Percentiles rank a stretch among this genome's conserved stretches.
Evolutionary conservation across 768 basidiomycete species (phyloP).

Genomic region (Glaciozyma martinii): DNA sequence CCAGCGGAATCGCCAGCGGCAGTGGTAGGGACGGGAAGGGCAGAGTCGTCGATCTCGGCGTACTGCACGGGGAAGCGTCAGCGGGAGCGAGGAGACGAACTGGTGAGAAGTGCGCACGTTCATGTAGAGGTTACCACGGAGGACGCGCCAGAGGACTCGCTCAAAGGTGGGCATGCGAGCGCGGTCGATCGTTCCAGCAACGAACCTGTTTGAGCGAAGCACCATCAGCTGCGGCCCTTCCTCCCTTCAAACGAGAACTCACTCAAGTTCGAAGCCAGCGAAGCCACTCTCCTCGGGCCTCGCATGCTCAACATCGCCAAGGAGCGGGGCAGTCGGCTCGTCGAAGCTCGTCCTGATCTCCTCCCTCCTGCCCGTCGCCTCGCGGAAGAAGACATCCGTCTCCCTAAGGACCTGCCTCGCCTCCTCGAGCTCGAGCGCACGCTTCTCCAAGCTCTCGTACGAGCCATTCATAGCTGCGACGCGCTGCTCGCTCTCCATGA

Average conservation of each 20-base stretch:
- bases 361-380: constrained; percentile 41
- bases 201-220: constrained; percentile 53
- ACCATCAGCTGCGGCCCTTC: background rate
- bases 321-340: constrained; percentile 77
- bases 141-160: constrained; percentile 93
- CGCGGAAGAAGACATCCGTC: constrained; percentile 92
- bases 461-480: constrained; percentile 83
- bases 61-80: constrained; percentile 40
- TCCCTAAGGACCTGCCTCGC: constrained; percentile 89
- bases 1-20: constrained; percentile 47
- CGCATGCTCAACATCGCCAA: constrained; percentile 74
- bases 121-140: constrained; percentile 98
- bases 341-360: constrained; percentile 85
- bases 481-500: constrained; percentile 76
- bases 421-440: constrained; percentile 77
- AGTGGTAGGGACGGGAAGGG: constrained; percentile 64
- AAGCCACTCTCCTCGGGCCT: constrained; percentile 44
- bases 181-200: constrained; percentile 93
- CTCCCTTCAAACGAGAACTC: constrained; percentile 32
- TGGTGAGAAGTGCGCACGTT: constrained; percentile 46
- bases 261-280: constrained; percentile 75
- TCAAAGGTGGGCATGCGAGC: constrained; percentile 86
- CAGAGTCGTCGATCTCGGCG: constrained; percentile 85
- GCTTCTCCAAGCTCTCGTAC: constrained; percentile 77
- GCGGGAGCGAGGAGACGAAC: too few species aligned